Conservation (phyloP, 2,329 filamentous ascomycete genomes). For the Trichoderma sp. region DNA sequence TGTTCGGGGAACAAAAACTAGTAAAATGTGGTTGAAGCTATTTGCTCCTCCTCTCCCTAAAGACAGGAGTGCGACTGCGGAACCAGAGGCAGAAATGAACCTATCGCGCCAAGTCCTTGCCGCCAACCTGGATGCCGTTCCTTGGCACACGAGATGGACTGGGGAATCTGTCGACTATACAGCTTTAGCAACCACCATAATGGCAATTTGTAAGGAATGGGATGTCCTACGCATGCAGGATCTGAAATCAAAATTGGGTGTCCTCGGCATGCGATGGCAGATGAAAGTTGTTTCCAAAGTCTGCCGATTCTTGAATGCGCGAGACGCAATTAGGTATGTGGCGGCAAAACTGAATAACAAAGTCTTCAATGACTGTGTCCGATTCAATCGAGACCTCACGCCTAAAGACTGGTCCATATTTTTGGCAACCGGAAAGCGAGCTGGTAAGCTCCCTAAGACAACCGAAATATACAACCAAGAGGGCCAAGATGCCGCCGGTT, state of each 20-base stretch:
- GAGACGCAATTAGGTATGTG: conserved; percentile 60
- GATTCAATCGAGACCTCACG: conserved; percentile 60
- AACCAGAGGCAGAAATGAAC: conserved; percentile 43
- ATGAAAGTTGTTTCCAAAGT: conserved; percentile 64
- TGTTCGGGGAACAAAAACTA: conserved; percentile 62
- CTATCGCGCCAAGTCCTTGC: conserved; percentile 47
- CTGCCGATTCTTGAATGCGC: conserved; percentile 60
- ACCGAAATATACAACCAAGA: conserved; percentile 34
- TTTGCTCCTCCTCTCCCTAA: conserved; percentile 55
- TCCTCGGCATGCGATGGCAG: conserved; percentile 58
- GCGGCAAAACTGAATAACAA: conserved; percentile 58
- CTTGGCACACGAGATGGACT: conserved; percentile 61
- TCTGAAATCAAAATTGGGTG: conserved; percentile 60
- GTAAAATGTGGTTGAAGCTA: conserved; percentile 62
- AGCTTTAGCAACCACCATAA: conserved; percentile 59
- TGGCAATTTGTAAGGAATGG: conserved; percentile 62
- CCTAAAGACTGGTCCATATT: conserved; percentile 61
- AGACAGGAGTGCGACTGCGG: conserved; percentile 36
- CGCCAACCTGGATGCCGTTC: conserved; percentile 56
- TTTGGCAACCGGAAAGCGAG: conserved; percentile 53
- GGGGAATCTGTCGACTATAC: conserved; percentile 62
- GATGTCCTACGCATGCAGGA: conserved; percentile 62
- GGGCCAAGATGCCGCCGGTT: conserved; percentile 34
- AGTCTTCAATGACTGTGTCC: conserved; percentile 65
- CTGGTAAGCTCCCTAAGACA: conserved; percentile 36